Evolutionary conservation across 1,284 basidiomycete species (phyloP).

Genomic region (Xerocomus minutiporus): DNA sequence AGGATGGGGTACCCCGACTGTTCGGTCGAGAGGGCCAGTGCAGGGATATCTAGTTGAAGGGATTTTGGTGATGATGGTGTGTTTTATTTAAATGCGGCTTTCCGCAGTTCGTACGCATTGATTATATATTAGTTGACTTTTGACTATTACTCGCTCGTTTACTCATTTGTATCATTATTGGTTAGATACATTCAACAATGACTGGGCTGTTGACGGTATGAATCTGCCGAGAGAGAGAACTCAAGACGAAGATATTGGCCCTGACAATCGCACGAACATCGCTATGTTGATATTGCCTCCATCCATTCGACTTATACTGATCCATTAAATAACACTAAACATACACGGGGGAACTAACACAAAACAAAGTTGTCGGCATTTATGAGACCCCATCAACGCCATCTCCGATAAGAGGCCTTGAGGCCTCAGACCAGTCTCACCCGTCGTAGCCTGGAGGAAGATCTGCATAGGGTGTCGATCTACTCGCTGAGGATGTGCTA

Average conservation of each 20-base stretch:
- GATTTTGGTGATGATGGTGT: neutral
- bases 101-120: neutral
- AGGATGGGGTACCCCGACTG: conserved; percentile 24
- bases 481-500: conserved; percentile 38
- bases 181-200: neutral
- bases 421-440: conserved; percentile 25
- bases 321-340: neutral
- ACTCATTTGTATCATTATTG: conserved; percentile 17
- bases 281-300: no score
- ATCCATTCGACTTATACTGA: neutral
- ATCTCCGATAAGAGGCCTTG: neutral
- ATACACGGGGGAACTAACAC: neutral
- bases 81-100: neutral
- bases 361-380: neutral
- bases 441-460: conserved; percentile 62
- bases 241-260: no score
- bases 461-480: conserved; percentile 41
- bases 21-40: conserved; percentile 28
- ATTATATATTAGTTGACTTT: conserved; percentile 6
- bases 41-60: conserved; percentile 30
- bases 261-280: no score
- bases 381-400: neutral
- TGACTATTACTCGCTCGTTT: conserved; percentile 3
- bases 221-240: neutral
- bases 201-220: neutral